phyloP scores from a whole-genome alignment of 345 rosid genomes.

The Citrus glauca region DNA sequence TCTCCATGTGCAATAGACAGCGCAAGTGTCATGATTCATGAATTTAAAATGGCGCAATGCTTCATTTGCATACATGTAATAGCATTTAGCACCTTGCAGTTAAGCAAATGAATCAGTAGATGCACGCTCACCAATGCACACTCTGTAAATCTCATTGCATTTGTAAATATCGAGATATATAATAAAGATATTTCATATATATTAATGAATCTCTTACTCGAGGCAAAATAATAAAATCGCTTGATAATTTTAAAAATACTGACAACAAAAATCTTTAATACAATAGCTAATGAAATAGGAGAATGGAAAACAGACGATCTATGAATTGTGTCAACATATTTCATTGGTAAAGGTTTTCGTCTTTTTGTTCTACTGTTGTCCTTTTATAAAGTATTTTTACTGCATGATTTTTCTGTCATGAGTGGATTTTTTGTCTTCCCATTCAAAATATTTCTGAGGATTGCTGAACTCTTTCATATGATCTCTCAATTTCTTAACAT shows the following conservation, averaged over 20 bases:
- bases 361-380: neutral
- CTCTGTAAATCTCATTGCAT: too few species aligned
- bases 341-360: neutral
- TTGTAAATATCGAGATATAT: too few species aligned
- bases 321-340: neutral
- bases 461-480: neutral
- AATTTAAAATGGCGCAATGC: neutral
- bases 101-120: neutral
- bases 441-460: neutral
- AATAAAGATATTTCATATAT: too few species aligned
- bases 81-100: neutral
- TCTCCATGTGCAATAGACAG: neutral
- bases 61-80: neutral
- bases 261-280: neutral
- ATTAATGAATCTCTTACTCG: too few species aligned
- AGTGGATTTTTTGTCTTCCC: neutral
- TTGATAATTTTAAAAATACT: neutral
- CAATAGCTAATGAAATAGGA: neutral
- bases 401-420: neutral
- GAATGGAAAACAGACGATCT: neutral
- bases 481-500: slow-evolving; percentile 14
- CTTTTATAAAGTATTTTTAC: neutral
- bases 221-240: too few species aligned
- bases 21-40: neutral
- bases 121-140: neutral